Conservation (phyloP, 192 early-diverging fungal species). For the Linnemannia exigua region DNA sequence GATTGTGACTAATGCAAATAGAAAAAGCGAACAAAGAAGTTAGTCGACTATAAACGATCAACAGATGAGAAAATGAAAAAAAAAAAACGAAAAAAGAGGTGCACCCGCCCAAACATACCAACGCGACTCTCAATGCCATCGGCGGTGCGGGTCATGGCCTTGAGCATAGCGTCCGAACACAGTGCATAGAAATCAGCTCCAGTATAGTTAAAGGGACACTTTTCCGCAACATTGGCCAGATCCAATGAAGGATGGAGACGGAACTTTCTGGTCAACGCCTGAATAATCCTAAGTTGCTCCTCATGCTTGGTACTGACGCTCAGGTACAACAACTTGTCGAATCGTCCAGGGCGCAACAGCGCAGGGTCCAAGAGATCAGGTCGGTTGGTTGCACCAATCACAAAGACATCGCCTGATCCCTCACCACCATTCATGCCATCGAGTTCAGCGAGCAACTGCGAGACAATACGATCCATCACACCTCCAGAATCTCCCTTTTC, state of each 20-base stretch:
- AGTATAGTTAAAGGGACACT: conserved; percentile 93
- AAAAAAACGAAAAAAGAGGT: background rate
- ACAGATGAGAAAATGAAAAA: background rate
- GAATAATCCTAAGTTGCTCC: conserved; percentile 87
- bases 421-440: conserved; percentile 88
- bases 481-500: conserved; percentile 99
- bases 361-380: conserved; percentile 97
- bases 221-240: conserved; percentile 80
- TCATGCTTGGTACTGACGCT: conserved; percentile 95
- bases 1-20: conserved; percentile 26
- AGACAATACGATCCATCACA: conserved; percentile 99
- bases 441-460: conserved; percentile 95
- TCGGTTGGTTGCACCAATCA: conserved; percentile 98
- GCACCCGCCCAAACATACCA: conserved; percentile 22
- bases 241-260: conserved; percentile 85
- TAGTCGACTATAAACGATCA: background rate
- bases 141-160: conserved; percentile 94
- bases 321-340: conserved; percentile 97
- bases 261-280: conserved; percentile 98
- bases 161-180: conserved; percentile 97
- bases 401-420: conserved; percentile 88
- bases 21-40: background rate
- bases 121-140: conserved; percentile 72
- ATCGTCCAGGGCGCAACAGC: conserved; percentile 94
- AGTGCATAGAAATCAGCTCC: conserved; percentile 99